Base-by-base conservation (phyloP, 129 eudicot genomes). In the Lonicera japonica region DNA sequence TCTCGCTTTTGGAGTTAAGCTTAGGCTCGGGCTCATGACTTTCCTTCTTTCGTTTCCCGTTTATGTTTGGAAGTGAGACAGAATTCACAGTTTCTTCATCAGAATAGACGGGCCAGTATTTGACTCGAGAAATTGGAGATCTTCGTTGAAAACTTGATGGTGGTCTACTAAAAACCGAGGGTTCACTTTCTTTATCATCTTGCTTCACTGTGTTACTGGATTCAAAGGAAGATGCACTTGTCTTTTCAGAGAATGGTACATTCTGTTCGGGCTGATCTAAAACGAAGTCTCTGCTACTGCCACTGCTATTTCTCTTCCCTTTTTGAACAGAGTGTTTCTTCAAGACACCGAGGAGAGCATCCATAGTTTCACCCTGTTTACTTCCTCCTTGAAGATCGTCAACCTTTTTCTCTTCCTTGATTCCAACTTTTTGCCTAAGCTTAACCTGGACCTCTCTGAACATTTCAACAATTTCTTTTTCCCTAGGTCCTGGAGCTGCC, bases 381-480 rank as follows among this genome's bases (percentile, higher is more conserved):
- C 67, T 73, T 51, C 80, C 84, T 71, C 69, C 88, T 55, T 75
- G 86, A 36, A 79, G 63, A 54, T 79, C 81, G 64, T 88, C 89
- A 11, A 47, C 61, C 72, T 83, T 88, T 65, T 79, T 88, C 71
- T 78, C 96, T 57, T 85, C 96, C 68, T 85, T 94, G 46, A 56
- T 66, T 15, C 82, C 89, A 18, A 92, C 83, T 54, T 85, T 75
- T 68, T 88, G 85, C 24, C 96, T 86, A 36, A 94, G 92, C 24
- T 85, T 84, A 23, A 87, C 87, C 77, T 85, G 95, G 41, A 94
- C 92, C 58, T 85, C 85, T 21, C 83, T 64, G 73, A 94, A 94
- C 8, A 94, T 67, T 58, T 88, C 87, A 21, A 94, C 92, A 36
- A 94, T 88, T 75, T 88, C 96, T 73, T 77, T 75, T 73, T 88